These are phyloP conservation scores for Leccinum solheimii DNA, from an alignment of 1,284 basidiomycete species.

Conservation along the genomic window DNA sequence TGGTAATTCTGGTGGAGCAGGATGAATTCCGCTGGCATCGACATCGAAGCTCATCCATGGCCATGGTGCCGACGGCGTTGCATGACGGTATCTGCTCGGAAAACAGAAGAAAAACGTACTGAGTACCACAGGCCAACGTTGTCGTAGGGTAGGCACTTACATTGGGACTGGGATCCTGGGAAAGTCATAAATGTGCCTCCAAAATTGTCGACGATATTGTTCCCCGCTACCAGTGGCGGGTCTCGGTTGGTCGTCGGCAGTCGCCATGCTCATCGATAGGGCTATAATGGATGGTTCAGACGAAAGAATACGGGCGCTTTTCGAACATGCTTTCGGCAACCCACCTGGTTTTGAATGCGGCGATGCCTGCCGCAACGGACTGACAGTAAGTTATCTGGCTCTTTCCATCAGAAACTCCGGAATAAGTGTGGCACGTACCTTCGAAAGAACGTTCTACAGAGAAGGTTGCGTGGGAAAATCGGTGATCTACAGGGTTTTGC, in stretches of 20 bases:
- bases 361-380: not conserved
- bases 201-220: not conserved
- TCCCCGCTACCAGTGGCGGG: not conserved
- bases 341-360: not conserved
- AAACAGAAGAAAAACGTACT: not conserved
- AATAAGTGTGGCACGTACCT: conserved; percentile 8
- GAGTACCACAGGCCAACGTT: not conserved
- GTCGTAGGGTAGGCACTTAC: conserved; percentile 15
- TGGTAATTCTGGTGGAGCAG: not conserved
- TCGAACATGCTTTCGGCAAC: not conserved
- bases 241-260: not conserved
- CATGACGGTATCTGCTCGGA: conserved; percentile 32
- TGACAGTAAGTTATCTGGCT: not conserved
- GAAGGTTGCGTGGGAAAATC: conserved; percentile 18
- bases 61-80: conserved; percentile 38
- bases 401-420: conserved; percentile 24
- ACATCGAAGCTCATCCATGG: conserved; percentile 35
- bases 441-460: conserved; percentile 17
- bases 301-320: not conserved
- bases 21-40: conserved; percentile 13
- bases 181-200: conserved; percentile 1
- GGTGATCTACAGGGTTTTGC: not conserved
- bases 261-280: conserved; percentile 15
- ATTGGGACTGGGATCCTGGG: conserved; percentile 26
- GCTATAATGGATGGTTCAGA: not conserved